Evolutionary conservation across 352 stramenopile genomes (phyloP).

Genomic region (Globisporangium rhizosaccharum): DNA sequence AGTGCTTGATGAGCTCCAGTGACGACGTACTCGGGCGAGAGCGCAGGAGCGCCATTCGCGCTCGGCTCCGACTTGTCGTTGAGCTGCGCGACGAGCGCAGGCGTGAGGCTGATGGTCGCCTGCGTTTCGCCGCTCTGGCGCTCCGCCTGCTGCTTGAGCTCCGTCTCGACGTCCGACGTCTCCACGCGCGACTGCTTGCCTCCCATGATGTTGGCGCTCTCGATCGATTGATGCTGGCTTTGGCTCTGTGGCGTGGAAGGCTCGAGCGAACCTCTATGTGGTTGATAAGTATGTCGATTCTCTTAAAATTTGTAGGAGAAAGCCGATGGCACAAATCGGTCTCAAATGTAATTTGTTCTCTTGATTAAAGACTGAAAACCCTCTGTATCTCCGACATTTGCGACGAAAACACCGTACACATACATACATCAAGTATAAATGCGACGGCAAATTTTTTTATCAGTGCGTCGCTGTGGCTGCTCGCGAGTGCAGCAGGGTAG

Average conservation of each 20-base stretch:
- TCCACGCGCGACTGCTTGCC: conserved; percentile 76
- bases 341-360: too few species aligned
- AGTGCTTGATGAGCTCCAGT: neutral
- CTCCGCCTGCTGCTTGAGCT: conserved; percentile 41
- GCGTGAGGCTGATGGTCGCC: conserved; percentile 64
- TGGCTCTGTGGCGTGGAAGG: neutral
- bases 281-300: too few species aligned
- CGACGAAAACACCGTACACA: too few species aligned
- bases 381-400: too few species aligned
- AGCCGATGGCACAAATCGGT: too few species aligned
- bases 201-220: conserved; percentile 39
- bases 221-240: neutral
- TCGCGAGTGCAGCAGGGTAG: too few species aligned
- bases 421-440: too few species aligned
- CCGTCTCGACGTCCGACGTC: conserved; percentile 44
- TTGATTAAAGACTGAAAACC: too few species aligned
- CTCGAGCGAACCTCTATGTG: too few species aligned
- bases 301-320: too few species aligned
- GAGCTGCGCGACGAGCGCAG: conserved; percentile 64
- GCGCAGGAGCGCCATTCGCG: conserved; percentile 10
- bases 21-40: conserved; percentile 41
- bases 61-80: conserved; percentile 34
- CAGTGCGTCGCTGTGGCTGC: too few species aligned
- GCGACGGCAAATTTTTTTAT: too few species aligned
- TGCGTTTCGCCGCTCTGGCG: conserved; percentile 32